These are phyloP conservation scores for Puccinia triticina DNA, from an alignment of 1,284 basidiomycete species.

Conservation along the genomic window DNA sequence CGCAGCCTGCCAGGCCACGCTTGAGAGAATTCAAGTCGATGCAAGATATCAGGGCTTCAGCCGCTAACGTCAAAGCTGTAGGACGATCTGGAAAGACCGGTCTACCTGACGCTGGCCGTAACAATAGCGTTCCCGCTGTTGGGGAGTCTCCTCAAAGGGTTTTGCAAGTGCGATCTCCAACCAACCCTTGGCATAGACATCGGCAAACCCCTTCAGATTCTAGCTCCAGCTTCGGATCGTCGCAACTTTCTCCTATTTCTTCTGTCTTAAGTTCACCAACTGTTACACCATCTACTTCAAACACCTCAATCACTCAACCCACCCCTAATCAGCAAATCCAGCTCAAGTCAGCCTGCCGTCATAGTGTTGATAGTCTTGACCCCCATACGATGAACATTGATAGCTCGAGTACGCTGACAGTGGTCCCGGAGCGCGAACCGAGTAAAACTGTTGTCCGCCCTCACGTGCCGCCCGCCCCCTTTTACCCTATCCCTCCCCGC, in stretches of 20 bases:
- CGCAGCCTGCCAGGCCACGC: background rate
- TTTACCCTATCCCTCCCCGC: constrained; percentile 41
- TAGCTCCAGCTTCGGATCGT: constrained; percentile 42
- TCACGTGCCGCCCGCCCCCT: constrained; percentile 3
- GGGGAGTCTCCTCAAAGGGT: background rate
- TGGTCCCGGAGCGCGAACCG: constrained; percentile 22
- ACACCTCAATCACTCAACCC: background rate
- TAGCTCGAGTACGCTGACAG: background rate
- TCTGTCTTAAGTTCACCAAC: constrained; percentile 21
- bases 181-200: constrained; percentile 10
- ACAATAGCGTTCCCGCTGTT: constrained; percentile 2
- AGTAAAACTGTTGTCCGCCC: background rate
- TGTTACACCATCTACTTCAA: background rate
- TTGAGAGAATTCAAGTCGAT: constrained; percentile 49
- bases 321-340: background rate
- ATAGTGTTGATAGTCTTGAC: constrained; percentile 14
- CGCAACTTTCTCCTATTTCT: constrained; percentile 26
- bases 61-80: background rate
- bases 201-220: constrained; percentile 11
- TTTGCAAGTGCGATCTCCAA: constrained; percentile 6
- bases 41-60: constrained; percentile 37
- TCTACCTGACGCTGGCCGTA: background rate
- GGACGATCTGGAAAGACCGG: background rate
- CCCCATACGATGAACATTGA: background rate
- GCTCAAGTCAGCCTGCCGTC: background rate